A percentile compares a stretch with the other conserved stretches of the same genome.
Conservation (phyloP, 2,329 filamentous ascomycete species). For the Talaromyces verruculosus region DNA sequence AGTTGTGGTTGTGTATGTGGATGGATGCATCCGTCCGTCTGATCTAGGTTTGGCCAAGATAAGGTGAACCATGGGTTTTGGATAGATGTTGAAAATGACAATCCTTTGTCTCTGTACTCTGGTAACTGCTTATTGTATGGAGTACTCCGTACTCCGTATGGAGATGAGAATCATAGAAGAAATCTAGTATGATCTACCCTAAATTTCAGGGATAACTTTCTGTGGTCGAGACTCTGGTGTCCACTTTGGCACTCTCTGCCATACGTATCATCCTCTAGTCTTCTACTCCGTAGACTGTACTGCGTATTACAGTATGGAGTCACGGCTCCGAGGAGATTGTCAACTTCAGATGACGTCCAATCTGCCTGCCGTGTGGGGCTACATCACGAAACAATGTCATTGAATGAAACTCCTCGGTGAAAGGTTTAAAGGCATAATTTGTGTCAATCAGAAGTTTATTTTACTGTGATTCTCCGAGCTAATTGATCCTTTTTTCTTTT, state of each 20-base stretch:
- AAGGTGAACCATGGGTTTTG: neutral
- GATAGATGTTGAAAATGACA: neutral
- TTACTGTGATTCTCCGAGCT: neutral
- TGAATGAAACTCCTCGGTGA: neutral
- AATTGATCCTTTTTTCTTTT: neutral
- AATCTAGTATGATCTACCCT: neutral
- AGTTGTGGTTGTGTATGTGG: neutral
- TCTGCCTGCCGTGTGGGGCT: neutral
- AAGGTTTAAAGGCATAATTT: neutral
- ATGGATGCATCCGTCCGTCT: neutral
- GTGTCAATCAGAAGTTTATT: neutral
- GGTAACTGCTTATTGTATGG: neutral
- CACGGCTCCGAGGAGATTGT: constrained; percentile 3
- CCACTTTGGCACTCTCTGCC: neutral
- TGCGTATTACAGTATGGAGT: neutral
- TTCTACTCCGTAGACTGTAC: neutral
- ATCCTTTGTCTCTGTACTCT: neutral
- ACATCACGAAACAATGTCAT: neutral
- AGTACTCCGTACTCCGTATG: neutral
- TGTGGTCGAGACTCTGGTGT: neutral
- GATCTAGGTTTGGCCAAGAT: neutral
- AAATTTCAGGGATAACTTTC: neutral
- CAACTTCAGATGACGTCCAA: neutral
- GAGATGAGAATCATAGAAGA: neutral
- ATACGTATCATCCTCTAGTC: neutral